Conservation (phyloP, 192 early-diverging fungal species). For the Diversispora epigaea region DNA sequence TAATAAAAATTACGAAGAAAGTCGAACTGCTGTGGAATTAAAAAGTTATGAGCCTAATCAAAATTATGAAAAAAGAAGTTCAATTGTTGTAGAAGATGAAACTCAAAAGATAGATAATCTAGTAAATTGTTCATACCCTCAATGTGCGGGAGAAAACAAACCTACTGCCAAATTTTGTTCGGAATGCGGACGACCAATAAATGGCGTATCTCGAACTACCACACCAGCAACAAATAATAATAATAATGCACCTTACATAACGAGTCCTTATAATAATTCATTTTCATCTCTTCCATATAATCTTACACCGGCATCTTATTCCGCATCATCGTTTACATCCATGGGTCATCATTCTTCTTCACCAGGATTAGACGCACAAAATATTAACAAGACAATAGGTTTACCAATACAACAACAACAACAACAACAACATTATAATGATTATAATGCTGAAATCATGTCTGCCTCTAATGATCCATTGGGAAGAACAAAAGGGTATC, state of each 20-base stretch:
- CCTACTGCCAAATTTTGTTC: conserved; percentile 57
- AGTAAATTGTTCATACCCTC: conserved; percentile 46
- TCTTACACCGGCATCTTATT: conserved; percentile 12
- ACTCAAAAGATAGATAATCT: background rate
- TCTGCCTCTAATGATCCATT: conserved; percentile 43
- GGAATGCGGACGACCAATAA: conserved; percentile 56
- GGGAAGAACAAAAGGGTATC: conserved; percentile 50
- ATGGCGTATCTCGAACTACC: conserved; percentile 38
- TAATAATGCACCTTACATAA: background rate
- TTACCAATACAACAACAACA: conserved; percentile 34
- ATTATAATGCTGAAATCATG: conserved; percentile 29
- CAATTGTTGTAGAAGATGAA: too few relatives aligned
- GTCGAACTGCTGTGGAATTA: too few relatives aligned
- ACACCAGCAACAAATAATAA: conserved; percentile 39
- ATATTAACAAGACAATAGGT: conserved; percentile 33
- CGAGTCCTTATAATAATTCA: background rate
- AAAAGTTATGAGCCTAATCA: too few relatives aligned
- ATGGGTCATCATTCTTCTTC: background rate
- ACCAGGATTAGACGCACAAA: background rate
- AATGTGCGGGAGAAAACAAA: conserved; percentile 56
- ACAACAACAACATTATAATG: conserved; percentile 32
- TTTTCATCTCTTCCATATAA: background rate
- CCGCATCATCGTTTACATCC: conserved; percentile 7
- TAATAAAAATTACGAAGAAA: too few relatives aligned
- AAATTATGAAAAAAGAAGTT: too few relatives aligned